Evolutionary conservation across 352 stramenopile genomes (phyloP).

Genomic region (Thraustotheca clavata): DNA sequence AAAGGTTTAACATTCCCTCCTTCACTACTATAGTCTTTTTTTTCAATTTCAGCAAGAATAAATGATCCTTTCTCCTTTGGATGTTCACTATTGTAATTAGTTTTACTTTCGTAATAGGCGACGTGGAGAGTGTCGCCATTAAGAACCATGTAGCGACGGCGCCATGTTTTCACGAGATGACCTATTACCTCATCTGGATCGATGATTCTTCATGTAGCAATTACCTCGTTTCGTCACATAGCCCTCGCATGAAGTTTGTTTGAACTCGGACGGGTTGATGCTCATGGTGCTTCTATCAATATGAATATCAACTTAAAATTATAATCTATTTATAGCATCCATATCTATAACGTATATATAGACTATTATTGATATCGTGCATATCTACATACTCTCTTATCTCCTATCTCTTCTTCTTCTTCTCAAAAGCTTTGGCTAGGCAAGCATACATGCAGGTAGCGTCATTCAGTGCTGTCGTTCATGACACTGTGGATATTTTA

Average conservation of each 20-base stretch:
- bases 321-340: background rate
- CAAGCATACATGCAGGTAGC: too few species aligned
- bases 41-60: slow-evolving; percentile 66
- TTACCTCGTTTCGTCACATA: slow-evolving; percentile 77
- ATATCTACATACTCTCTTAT: too few species aligned
- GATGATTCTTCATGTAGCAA: background rate
- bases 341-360: too few species aligned
- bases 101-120: slow-evolving; percentile 69
- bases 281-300: slow-evolving; percentile 31
- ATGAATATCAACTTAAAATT: background rate
- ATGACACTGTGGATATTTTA: too few species aligned
- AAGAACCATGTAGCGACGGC: slow-evolving; percentile 65
- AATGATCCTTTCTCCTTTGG: slow-evolving; percentile 50
- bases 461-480: background rate
- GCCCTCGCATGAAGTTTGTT: slow-evolving; percentile 68
- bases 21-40: slow-evolving; percentile 68
- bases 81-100: slow-evolving; percentile 31
- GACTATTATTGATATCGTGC: too few species aligned
- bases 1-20: slow-evolving; percentile 64
- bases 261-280: slow-evolving; percentile 32
- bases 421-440: too few species aligned
- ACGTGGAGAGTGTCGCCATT: slow-evolving; percentile 58
- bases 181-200: slow-evolving; percentile 10
- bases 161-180: slow-evolving; percentile 79
- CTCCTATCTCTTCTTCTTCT: too few species aligned